Conservation (phyloP, 108 stramenopile genomes). For the Nitzschia sp. region DNA sequence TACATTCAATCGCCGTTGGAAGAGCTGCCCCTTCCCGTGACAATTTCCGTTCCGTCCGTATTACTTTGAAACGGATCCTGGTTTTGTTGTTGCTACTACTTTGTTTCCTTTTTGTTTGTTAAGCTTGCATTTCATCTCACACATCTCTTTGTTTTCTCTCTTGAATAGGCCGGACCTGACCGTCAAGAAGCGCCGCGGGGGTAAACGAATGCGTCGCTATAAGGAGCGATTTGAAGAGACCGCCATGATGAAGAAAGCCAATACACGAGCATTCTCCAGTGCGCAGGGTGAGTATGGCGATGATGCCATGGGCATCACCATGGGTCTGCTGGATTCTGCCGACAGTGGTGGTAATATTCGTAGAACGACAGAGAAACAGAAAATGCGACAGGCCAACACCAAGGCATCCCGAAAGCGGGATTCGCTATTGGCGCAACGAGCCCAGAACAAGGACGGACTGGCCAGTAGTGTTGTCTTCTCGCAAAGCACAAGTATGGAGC, state of each 20-base stretch:
- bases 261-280: constrained; percentile 81
- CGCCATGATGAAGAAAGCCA: constrained; percentile 92
- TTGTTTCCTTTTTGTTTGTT: neutral
- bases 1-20: constrained; percentile 2
- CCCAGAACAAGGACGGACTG: constrained; percentile 71
- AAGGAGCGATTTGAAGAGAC: constrained; percentile 96
- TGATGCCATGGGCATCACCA: constrained; percentile 91
- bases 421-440: constrained; percentile 45
- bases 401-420: constrained; percentile 73
- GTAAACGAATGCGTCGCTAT: constrained; percentile 84
- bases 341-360: constrained; percentile 75
- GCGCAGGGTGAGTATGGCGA: constrained; percentile 92
- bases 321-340: constrained; percentile 83
- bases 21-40: too few species aligned
- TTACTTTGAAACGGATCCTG: too few species aligned
- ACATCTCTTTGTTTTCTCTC: neutral
- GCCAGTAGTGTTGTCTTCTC: constrained; percentile 87
- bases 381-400: constrained; percentile 80
- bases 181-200: constrained; percentile 92
- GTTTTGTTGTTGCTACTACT: neutral
- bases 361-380: constrained; percentile 68
- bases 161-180: constrained; percentile 72
- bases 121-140: too few species aligned
- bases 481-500: constrained; percentile 78
- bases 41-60: too few species aligned